A percentile compares a stretch with the other conserved stretches of the same genome.
phyloP scores from a whole-genome alignment of 2,329 filamentous ascomycete genomes.

The Drechslerella dactyloides region DNA sequence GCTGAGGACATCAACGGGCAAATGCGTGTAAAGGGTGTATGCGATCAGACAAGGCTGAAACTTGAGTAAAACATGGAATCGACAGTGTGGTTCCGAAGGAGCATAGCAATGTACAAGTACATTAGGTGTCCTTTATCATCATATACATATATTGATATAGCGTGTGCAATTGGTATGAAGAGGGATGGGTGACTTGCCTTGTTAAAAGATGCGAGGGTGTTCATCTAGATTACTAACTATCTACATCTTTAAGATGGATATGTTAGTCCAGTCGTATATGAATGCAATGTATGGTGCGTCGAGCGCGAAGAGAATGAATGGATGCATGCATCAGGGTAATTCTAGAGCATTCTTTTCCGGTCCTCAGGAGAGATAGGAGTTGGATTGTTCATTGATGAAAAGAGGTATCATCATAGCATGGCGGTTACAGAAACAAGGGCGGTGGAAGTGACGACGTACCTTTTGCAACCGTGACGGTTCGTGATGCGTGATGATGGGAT shows the following conservation, averaged over 20 bases:
- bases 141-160: constrained; percentile 6
- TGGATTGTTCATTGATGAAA: constrained; percentile 60
- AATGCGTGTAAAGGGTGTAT: constrained; percentile 18
- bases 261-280: background rate
- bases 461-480: background rate
- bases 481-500: background rate
- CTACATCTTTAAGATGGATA: constrained; percentile 4
- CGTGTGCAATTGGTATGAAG: background rate
- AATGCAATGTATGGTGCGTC: constrained; percentile 7
- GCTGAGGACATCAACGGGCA: too few relatives aligned
- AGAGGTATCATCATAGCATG: constrained; percentile 57
- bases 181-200: constrained; percentile 56
- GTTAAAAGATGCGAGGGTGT: constrained; percentile 33
- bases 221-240: background rate
- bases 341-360: constrained; percentile 56
- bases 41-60: constrained; percentile 62
- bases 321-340: constrained; percentile 56
- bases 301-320: constrained; percentile 26
- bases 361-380: constrained; percentile 58
- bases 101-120: constrained; percentile 51
- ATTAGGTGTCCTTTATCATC: constrained; percentile 48
- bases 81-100: constrained; percentile 54
- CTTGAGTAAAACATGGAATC: constrained; percentile 56
- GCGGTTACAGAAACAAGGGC: constrained; percentile 14
- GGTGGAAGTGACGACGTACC: constrained; percentile 16